A percentile compares a stretch with the other conserved stretches of the same genome.
Evolutionary conservation across 768 basidiomycete species (phyloP).

Genomic region (Lactarius tabidus): DNA sequence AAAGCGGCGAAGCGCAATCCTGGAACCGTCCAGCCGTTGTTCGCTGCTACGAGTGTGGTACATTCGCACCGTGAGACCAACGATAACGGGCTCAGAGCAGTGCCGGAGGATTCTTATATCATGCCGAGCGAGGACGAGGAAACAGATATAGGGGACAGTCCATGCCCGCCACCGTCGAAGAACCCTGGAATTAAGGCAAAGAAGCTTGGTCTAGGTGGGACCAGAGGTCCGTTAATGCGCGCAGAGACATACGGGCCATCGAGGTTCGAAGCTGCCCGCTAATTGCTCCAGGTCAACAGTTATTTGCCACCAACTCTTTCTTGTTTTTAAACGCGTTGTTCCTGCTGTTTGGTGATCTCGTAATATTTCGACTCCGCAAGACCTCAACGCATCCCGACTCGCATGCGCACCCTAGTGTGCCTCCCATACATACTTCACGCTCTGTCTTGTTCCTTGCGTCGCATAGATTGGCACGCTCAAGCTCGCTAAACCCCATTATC

Average conservation of each 20-base stretch:
- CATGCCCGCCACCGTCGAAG: slow-evolving; percentile 78
- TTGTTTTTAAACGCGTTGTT: not conserved
- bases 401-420: not conserved
- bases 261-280: slow-evolving; percentile 39
- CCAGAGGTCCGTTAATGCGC: slow-evolving; percentile 42
- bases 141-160: slow-evolving; percentile 78
- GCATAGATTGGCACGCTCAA: not conserved
- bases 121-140: slow-evolving; percentile 71
- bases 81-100: slow-evolving; percentile 47
- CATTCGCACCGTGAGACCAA: slow-evolving; percentile 56
- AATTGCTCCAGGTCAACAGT: slow-evolving; percentile 30
- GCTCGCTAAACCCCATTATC: not conserved
- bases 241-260: slow-evolving; percentile 69
- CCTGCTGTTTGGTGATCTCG: not conserved
- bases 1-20: slow-evolving; percentile 62
- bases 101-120: slow-evolving; percentile 62
- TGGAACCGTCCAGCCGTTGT: slow-evolving; percentile 47
- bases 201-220: slow-evolving; percentile 40
- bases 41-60: slow-evolving; percentile 67
- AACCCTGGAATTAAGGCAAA: slow-evolving; percentile 52
- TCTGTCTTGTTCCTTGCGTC: not conserved
- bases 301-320: not conserved
- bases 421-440: not conserved
- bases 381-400: not conserved
- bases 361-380: not conserved